These are phyloP conservation scores for Porodaedalea pini DNA, from an alignment of 1,284 basidiomycete species.

Conservation along the genomic window DNA sequence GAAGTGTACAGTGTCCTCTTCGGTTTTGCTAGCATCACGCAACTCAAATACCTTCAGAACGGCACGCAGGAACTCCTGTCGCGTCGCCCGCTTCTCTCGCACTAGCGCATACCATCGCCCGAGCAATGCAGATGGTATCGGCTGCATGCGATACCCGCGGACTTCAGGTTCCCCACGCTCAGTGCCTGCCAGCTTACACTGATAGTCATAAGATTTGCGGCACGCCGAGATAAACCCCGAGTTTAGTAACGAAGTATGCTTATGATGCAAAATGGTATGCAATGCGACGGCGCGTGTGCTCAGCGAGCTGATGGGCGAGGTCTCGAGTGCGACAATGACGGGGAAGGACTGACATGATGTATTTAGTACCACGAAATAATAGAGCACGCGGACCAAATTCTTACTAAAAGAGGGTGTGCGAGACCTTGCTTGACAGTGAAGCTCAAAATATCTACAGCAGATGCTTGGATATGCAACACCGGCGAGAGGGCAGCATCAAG, in stretches of 20 bases:
- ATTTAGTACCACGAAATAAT: slow-evolving; percentile 4
- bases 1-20: slow-evolving; percentile 74
- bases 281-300: slow-evolving; percentile 76
- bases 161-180: background rate
- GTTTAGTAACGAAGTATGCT: slow-evolving; percentile 88
- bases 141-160: slow-evolving; percentile 62
- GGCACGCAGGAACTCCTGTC: slow-evolving; percentile 85
- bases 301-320: slow-evolving; percentile 60
- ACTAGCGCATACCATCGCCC: slow-evolving; percentile 90
- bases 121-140: slow-evolving; percentile 67
- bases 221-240: slow-evolving; percentile 81
- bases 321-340: slow-evolving; percentile 90
- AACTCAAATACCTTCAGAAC: slow-evolving; percentile 80
- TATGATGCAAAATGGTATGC: slow-evolving; percentile 80
- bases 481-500: slow-evolving; percentile 77
- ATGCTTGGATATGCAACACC: slow-evolving; percentile 67
- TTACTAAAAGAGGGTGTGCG: slow-evolving; percentile 86
- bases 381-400: slow-evolving; percentile 20
- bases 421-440: slow-evolving; percentile 95
- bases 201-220: slow-evolving; percentile 78
- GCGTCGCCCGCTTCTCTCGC: slow-evolving; percentile 80
- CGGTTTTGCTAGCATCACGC: slow-evolving; percentile 41
- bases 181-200: slow-evolving; percentile 51
- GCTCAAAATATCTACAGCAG: slow-evolving; percentile 87
- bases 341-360: slow-evolving; percentile 71